Conservation (phyloP, 768 basidiomycete species). For the Trametes punicea region DNA sequence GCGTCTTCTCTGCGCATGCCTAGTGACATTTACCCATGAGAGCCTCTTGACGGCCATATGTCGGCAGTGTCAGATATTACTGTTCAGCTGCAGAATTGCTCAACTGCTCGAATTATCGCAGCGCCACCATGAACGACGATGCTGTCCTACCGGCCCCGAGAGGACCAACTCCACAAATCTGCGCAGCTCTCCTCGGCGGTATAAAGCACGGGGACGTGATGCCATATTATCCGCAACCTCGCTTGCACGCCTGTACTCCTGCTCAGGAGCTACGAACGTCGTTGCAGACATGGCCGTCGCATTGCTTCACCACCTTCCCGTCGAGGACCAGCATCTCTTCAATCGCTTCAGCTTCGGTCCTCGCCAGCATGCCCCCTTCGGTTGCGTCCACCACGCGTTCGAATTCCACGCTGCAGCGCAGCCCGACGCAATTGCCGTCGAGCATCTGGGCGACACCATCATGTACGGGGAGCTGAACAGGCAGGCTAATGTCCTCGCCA, state of each 20-base stretch:
- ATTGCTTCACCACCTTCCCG: conserved; percentile 30
- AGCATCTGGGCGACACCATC: conserved; percentile 45
- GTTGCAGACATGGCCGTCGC: conserved; percentile 17
- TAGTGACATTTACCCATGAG: conserved; percentile 6
- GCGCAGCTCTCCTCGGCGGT: conserved; percentile 3
- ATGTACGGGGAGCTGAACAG: conserved; percentile 50
- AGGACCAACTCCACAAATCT: conserved; percentile 5
- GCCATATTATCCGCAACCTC: background rate
- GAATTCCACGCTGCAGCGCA: conserved; percentile 40
- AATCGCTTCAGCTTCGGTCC: conserved; percentile 43
- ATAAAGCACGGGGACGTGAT: background rate
- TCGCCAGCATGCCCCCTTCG: conserved; percentile 37
- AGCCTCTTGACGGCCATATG: conserved; percentile 11
- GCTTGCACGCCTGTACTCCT: conserved; percentile 1
- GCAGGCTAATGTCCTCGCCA: conserved; percentile 45
- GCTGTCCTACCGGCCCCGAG: background rate
- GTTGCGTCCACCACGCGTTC: conserved; percentile 56
- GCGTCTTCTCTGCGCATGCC: conserved; percentile 6
- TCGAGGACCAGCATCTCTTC: conserved; percentile 43
- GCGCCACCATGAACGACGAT: background rate
- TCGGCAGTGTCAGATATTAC: conserved; percentile 3
- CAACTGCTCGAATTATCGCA: background rate
- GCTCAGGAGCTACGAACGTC: conserved; percentile 2
- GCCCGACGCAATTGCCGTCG: conserved; percentile 44
- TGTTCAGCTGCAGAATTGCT: background rate